These are phyloP conservation scores for Wickerhamomyces pijperi DNA, from an alignment of 805 yeast species.

Conservation along the genomic window DNA sequence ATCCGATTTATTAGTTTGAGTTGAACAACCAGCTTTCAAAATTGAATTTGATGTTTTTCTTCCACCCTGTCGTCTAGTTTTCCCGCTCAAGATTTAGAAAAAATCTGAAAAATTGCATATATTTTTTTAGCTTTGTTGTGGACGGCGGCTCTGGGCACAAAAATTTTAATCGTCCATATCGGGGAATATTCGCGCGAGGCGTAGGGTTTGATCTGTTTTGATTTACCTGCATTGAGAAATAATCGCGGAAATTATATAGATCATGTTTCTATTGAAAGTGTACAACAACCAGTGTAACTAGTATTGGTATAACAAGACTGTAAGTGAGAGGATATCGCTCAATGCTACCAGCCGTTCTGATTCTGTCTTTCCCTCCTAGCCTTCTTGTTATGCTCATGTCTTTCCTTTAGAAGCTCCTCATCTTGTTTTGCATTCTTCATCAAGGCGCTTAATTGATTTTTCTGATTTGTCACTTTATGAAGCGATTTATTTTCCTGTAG, in stretches of 20 bases:
- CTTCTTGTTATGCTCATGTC: slow-evolving; percentile 14
- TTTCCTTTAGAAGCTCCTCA: slow-evolving; percentile 14
- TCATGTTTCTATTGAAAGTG: no score
- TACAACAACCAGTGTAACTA: no score
- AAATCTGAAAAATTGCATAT: no score
- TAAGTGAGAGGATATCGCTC: no score
- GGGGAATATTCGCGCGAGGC: not conserved
- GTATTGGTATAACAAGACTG: no score
- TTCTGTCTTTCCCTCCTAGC: slow-evolving; percentile 13
- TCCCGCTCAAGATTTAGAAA: no score
- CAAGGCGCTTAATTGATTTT: slow-evolving; percentile 17
- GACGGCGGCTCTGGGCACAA: not conserved
- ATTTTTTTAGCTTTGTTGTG: not conserved
- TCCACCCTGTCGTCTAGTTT: no score
- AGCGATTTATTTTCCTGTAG: slow-evolving; percentile 14
- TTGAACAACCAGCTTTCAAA: no score
- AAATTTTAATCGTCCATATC: not conserved
- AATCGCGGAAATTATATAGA: not conserved
- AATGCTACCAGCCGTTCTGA: slow-evolving; percentile 17
- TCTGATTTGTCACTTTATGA: slow-evolving; percentile 12
- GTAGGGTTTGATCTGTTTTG: not conserved
- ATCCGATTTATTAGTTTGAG: no score
- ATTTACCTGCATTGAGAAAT: not conserved
- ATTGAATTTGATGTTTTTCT: no score
- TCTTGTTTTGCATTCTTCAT: slow-evolving; percentile 18